Evolutionary conservation across 2,329 filamentous ascomycete species (phyloP), one percentile per base, ranked within the genome.

Genomic region (Colletotrichum endophyticum): DNA sequence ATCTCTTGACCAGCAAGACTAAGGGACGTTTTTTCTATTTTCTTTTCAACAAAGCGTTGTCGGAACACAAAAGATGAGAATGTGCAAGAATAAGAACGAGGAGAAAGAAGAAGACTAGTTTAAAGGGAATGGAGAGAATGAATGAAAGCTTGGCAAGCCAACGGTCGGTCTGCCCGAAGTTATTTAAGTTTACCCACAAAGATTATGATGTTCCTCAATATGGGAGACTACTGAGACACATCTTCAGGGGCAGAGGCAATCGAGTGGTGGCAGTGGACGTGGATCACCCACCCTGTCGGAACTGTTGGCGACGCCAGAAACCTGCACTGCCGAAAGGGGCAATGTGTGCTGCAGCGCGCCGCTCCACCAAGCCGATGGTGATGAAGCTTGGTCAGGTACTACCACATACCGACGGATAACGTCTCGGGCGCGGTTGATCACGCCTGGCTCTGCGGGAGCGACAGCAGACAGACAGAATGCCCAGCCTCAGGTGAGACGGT

Each of bases 401-500:
- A 62, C 19, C 28, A 62, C 28, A 22, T 28, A 62, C 57, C 30
- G 57, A 34, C 57, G 6, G 19, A 1, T 6, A 62, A n/a, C 30
- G 57, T 62, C 28, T 62, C 57, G 57, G 2, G 57, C 57, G 28
- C 57, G 57, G 57, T 0, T 0, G 57, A 62, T 62, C 57, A 62
- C 15, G 57, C 57, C 28, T 62, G 34, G 57, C 16, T 9, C 12
- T 13, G 9, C 13, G 19, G 8, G 11, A 61, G 28, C 7, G 27
- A 22, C 19, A 30, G n/a, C 57, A 1, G 2, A 12, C 2, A 19
- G 39, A 62, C 19, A 62, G 27, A 62, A 34, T 30, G 57, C 57
- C 57, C 57, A 62, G 57, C 57, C 57, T 22, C 28, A 30, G 19
- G 27, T 62, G 57, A 62, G 57, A 62, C 57, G 57, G 57, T 30